These are phyloP conservation scores for Xylaria sp. DNA, from an alignment of 2,329 filamentous ascomycete genomes.

Conservation along the genomic window DNA sequence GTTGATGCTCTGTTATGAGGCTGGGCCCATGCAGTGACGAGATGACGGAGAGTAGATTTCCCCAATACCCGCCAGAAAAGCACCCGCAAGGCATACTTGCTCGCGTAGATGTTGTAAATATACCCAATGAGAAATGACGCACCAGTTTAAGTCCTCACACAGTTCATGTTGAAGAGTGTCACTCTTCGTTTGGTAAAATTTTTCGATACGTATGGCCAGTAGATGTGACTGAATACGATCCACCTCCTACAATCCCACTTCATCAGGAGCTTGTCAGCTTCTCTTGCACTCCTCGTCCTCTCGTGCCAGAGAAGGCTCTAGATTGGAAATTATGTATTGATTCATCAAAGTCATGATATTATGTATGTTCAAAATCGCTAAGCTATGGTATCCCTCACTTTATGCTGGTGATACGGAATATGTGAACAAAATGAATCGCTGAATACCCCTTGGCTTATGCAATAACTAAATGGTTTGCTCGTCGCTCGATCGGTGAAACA, in stretches of 20 bases:
- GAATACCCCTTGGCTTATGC: slow-evolving; percentile 27
- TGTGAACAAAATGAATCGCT: slow-evolving; percentile 24
- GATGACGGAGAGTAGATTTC: too few species aligned
- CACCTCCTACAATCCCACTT: neutral
- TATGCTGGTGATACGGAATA: slow-evolving; percentile 23
- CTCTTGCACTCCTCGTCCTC: neutral
- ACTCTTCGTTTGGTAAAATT: neutral
- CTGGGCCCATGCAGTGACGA: neutral
- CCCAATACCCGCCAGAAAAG: neutral
- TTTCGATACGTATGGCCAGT: slow-evolving; percentile 18
- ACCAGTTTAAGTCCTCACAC: neutral
- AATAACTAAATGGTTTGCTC: slow-evolving; percentile 24
- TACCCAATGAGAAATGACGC: too few species aligned
- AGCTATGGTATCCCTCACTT: slow-evolving; percentile 27
- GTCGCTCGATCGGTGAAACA: slow-evolving; percentile 9
- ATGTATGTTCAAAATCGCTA: slow-evolving; percentile 33
- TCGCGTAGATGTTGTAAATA: neutral
- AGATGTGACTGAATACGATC: slow-evolving; percentile 31
- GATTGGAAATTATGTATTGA: slow-evolving; percentile 18
- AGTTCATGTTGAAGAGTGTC: neutral
- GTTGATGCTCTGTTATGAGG: neutral
- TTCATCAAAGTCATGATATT: slow-evolving; percentile 29
- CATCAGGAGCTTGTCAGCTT: too few species aligned
- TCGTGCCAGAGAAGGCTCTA: neutral
- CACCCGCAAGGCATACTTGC: neutral